Evolutionary conservation across 805 yeast species (phyloP), one percentile per base, ranked within the genome.

Genomic region (Candida pseudoglaebosa): DNA sequence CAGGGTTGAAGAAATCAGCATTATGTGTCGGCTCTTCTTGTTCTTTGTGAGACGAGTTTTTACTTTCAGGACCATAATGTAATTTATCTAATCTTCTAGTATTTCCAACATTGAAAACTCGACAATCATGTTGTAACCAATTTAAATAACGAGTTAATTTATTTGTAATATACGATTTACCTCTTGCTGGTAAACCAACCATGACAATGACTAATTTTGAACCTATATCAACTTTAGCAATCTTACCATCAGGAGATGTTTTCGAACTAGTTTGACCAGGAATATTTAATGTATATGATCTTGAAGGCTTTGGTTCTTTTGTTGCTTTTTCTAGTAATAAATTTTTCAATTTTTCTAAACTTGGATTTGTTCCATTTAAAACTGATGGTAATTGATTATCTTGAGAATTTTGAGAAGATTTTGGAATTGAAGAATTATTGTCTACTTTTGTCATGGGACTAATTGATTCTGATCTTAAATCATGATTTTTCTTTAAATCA

Each of bases 161-260:
- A 61, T 89, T 91, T 37, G 97, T 88, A 45, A 91, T 80, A 57
- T 90, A 93, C 1, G 95, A 84, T 59, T 91, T 91, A 3, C 99
- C 99, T 39, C 97, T 75, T 10, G 93, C 91, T 9, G 95, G 95
- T 28, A 84, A 65, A 2, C 95, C 99, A 12, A 91, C 96, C 98
- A 91, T 91, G 14, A 93, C 95, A 42, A 91, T 87, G 12, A 91
- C 95, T 38, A 91, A 71, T 54, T 88, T 84, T 10, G 89, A 78
- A 1, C 88, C 91, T 4, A 84, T 80, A 53, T 88, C 96, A 48
- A 50, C 71, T 17, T 74, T 67, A 1, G 80, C 78, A 24, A 78
- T 77, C 22, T 69, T 66, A 3, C 87, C 87, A 56, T 86, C 91
- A 0, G 95, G 93, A 0, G 89, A 78, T 2, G 77, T 76, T 44